Evolutionary conservation across 2,329 filamentous ascomycete species (phyloP), one percentile per base, ranked within the genome.

Genomic region (Trichoderma hamatum): DNA sequence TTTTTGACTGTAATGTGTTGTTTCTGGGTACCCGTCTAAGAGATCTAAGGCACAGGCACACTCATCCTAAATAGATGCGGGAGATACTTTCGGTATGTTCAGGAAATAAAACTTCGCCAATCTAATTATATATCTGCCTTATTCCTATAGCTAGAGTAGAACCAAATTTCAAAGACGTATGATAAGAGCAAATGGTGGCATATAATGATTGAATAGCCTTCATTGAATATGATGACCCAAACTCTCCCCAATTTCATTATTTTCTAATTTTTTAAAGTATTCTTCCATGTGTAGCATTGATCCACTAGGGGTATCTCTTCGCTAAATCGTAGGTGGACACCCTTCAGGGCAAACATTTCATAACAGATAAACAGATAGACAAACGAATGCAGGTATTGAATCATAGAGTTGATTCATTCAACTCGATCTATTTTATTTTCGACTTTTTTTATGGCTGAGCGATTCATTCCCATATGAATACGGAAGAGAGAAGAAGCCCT

Each of bases 271-370:
- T 36, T 32, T 14, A 19, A 58, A 58, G 30, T 21, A 36, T 54
- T 26, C n/a, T 62, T 36, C 32, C 34, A 30, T 61, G 24, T 55
- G 55, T 61, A 49, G 68, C 64, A 51, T 61, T 39, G 32, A 56
- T 68, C 32, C 36, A 54, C 49, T 43, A 28, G 43, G 68, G 36
- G 63, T 68, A 58, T 70, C 58, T 68, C 55, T 43, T 51, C 63
- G 65, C 49, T 43, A 43, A 43, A 56, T 65, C 68, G 65, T 68
- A 55, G 63, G 56, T 68, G 52, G 36, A 62, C 56, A 36, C 54
- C 49, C 46, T 56, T 19, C 14, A 49, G 55, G 58, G 62, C 62
- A 67, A 58, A 28, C 10, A 49, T 36, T 59, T 59, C 54, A 67
- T 68, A 46, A 39, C 32, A 66, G 59, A n/a, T 43, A 30, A 69